Evolutionary conservation across 108 stramenopile genomes (phyloP).

Genomic region (Pseudonitzschia pungens): DNA sequence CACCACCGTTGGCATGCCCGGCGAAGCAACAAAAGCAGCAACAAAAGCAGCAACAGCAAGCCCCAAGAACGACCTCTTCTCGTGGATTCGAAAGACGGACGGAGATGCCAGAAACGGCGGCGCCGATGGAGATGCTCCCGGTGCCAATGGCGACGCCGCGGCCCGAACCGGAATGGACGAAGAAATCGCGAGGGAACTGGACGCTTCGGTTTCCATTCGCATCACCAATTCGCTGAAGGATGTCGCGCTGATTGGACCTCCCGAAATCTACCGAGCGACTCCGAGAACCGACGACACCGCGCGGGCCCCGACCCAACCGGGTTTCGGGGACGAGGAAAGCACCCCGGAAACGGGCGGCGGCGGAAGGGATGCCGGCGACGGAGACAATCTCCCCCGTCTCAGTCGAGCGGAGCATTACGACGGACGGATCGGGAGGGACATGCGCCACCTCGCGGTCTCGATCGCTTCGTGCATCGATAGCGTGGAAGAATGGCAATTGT

Average conservation of each 20-base stretch:
- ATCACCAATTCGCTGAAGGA: conserved; percentile 19
- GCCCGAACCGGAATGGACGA: conserved; percentile 11
- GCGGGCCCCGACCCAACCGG: neutral
- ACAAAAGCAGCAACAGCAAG: neutral
- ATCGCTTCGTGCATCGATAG: conserved; percentile 64
- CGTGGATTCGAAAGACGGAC: conserved; percentile 1
- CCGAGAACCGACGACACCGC: neutral
- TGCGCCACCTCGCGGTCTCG: conserved; percentile 60
- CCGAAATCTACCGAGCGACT: conserved; percentile 8
- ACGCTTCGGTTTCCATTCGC: conserved; percentile 32
- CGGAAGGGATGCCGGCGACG: neutral
- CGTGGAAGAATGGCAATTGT: conserved; percentile 59
- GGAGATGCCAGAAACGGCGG: neutral
- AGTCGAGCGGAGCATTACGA: conserved; percentile 62
- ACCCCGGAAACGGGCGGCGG: neutral
- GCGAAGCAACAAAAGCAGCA: neutral
- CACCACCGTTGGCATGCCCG: no score
- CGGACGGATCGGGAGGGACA: conserved; percentile 65
- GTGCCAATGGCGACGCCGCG: neutral
- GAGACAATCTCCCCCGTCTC: conserved; percentile 27
- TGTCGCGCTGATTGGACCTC: conserved; percentile 13
- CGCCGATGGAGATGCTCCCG: neutral
- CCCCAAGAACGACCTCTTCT: neutral
- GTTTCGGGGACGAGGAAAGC: neutral
- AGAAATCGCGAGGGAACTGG: conserved; percentile 38